A percentile compares a stretch with the other conserved stretches of the same genome.
Evolutionary conservation across 306 rosid genomes (phyloP).

Genomic region (Fragaria vesca): DNA sequence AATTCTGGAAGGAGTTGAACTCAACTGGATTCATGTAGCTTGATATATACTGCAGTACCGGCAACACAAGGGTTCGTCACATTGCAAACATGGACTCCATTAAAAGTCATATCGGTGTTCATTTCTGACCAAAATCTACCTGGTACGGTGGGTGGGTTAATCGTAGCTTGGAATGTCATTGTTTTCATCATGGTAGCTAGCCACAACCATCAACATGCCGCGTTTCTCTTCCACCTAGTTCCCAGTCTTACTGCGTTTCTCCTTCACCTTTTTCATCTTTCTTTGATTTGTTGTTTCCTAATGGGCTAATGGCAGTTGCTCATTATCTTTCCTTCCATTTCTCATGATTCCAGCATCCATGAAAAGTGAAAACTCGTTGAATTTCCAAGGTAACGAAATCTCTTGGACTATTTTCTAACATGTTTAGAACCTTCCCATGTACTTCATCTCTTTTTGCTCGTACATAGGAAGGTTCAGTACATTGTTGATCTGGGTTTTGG

Average conservation of each 20-base stretch:
- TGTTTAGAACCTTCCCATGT: neutral
- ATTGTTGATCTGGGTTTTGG: too few species aligned
- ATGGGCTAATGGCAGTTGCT: neutral
- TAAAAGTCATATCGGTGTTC: neutral
- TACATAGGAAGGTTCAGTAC: too few species aligned
- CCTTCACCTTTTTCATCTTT: neutral
- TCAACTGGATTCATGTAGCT: neutral
- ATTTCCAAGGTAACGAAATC: neutral
- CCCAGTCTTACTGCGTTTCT: neutral
- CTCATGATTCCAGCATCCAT: neutral
- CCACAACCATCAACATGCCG: constrained; percentile 33
- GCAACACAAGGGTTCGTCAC: neutral
- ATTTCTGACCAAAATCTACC: constrained; percentile 11
- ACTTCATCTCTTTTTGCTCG: too few species aligned
- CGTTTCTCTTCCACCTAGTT: constrained; percentile 16
- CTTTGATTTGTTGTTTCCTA: neutral
- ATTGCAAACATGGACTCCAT: neutral
- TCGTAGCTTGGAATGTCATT: constrained; percentile 21
- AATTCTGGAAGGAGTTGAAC: neutral
- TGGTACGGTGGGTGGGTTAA: constrained; percentile 27
- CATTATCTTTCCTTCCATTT: neutral
- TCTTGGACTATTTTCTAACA: neutral
- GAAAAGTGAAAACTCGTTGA: neutral
- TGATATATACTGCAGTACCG: neutral
- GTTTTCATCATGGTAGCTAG: constrained; percentile 31